These are phyloP conservation scores for Plasmodium gonderi DNA, from an alignment of 169 alveolate species.

Conservation along the genomic window DNA sequence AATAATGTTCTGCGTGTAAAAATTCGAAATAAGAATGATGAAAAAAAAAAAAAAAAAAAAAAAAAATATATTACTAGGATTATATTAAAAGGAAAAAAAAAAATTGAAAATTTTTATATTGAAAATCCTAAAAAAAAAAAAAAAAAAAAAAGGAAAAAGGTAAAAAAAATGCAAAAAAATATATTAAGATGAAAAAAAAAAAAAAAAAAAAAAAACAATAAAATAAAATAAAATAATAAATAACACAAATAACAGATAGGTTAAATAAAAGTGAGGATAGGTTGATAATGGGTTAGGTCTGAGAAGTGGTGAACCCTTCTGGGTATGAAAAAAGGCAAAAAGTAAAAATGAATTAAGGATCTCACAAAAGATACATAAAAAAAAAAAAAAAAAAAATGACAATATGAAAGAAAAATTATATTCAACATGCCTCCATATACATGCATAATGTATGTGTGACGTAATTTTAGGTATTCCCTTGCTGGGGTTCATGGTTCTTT, in stretches of 20 bases:
- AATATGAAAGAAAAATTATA: not conserved
- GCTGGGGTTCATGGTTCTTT: no score
- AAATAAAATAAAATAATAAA: not conserved
- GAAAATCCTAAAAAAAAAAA: not conserved
- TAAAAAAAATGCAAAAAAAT: not conserved
- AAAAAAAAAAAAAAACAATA: not conserved
- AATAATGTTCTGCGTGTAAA: not conserved
- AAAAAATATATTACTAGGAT: not conserved
- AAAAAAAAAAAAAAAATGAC: not conserved
- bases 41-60: not conserved
- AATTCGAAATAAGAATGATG: not conserved
- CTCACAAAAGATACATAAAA: not conserved
- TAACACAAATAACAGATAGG: not conserved
- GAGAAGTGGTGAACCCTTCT: not conserved
- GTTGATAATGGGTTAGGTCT: not conserved
- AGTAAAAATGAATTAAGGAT: no score
- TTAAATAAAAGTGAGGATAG: not conserved
- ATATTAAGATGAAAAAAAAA: not conserved
- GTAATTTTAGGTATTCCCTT: no score
- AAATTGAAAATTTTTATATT: not conserved
- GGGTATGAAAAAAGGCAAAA: no score
- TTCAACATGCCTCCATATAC: no score
- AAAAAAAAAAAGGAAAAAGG: not conserved
- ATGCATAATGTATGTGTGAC: no score
- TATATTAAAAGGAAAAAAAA: not conserved